A percentile compares a stretch with the other conserved stretches of the same genome.
Evolutionary conservation across 1,139 yeast species (phyloP).

Genomic region (Saccharomycopsis hybrid): DNA sequence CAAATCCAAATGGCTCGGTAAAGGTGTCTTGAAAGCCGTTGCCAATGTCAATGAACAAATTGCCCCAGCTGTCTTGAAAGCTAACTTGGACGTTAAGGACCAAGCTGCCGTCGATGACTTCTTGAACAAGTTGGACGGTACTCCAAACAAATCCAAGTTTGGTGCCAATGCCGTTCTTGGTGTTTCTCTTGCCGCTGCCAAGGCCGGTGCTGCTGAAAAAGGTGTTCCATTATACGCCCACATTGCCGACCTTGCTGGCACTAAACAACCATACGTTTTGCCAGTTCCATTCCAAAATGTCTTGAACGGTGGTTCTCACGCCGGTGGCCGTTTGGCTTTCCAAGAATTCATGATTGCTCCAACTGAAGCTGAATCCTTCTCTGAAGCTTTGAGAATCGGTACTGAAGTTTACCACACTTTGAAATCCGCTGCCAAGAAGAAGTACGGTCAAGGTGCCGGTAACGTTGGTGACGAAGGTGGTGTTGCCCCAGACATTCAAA

Average conservation of each 20-base stretch:
- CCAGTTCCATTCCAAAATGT: constrained; percentile 87
- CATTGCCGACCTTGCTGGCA: constrained; percentile 51
- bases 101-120: constrained; percentile 64
- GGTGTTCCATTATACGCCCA: constrained; percentile 66
- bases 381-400: constrained; percentile 78
- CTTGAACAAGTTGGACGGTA: constrained; percentile 63
- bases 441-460: constrained; percentile 79
- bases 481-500: constrained; percentile 75
- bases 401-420: constrained; percentile 79
- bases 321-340: constrained; percentile 85
- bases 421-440: constrained; percentile 68
- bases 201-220: constrained; percentile 77
- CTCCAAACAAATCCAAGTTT: constrained; percentile 71
- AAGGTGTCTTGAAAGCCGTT: constrained; percentile 77
- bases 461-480: constrained; percentile 94
- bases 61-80: constrained; percentile 67
- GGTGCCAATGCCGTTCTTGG: constrained; percentile 84
- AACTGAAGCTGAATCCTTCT: constrained; percentile 60
- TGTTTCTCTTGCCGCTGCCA: constrained; percentile 71
- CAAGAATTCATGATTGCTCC: constrained; percentile 91
- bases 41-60: constrained; percentile 68
- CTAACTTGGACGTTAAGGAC: constrained; percentile 53
- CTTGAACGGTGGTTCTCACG: constrained; percentile 85
- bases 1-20: constrained; percentile 73
- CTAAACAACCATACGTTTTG: constrained; percentile 57